A percentile compares a stretch with the other conserved stretches of the same genome.
These are phyloP conservation scores for Heterobasidion irregulare DNA, from an alignment of 1,284 basidiomycete genomes.

Conservation along the genomic window DNA sequence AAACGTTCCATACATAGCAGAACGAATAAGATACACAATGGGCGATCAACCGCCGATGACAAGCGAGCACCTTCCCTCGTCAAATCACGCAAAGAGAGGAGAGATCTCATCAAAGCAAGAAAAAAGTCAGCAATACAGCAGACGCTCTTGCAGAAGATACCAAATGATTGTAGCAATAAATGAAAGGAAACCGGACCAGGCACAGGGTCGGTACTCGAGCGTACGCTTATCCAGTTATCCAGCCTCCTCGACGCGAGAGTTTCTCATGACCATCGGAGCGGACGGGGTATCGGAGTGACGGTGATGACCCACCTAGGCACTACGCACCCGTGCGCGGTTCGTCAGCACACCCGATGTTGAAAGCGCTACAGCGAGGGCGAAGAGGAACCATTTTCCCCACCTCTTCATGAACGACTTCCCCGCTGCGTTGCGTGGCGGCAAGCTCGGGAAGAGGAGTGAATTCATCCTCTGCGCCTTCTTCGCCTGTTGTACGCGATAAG, in stretches of 20 bases:
- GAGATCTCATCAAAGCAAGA: background rate
- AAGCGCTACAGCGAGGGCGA: constrained; percentile 14
- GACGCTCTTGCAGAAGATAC: background rate
- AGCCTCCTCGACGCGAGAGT: background rate
- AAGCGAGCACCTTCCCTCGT: no score
- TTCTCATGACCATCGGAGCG: background rate
- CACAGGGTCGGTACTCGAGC: no score
- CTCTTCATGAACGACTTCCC: constrained; percentile 7
- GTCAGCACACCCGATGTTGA: constrained; percentile 13
- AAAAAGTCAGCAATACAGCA: background rate
- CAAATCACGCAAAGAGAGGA: background rate
- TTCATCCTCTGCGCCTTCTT: constrained; percentile 21
- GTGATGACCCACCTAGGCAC: background rate
- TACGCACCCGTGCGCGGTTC: background rate
- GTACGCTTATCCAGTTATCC: no score
- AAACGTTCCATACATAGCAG: no score
- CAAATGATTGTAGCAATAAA: no score
- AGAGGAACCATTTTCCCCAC: constrained; percentile 17
- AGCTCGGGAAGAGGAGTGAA: constrained; percentile 16
- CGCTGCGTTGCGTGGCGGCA: constrained; percentile 27
- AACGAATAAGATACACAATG: no score
- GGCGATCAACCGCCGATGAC: no score
- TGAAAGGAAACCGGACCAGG: background rate
- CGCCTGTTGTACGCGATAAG: constrained; percentile 1
- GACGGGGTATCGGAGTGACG: background rate